Percentiles rank a stretch among this genome's conserved stretches.
phyloP scores from a whole-genome alignment of 73 alveolate species.

The Paramecium caudatum region DNA sequence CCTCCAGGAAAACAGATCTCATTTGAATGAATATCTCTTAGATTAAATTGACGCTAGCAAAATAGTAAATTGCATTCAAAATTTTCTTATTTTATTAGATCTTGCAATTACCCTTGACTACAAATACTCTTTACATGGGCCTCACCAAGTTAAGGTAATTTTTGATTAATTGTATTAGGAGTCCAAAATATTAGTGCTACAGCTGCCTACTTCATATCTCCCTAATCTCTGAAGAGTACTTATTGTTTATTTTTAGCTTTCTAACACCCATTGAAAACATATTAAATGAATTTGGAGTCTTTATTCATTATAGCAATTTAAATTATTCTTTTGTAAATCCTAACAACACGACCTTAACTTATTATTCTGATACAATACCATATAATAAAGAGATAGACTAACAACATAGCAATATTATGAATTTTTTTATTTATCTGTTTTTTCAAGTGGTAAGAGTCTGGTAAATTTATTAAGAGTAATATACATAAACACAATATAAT shows the following conservation, averaged over 20 bases:
- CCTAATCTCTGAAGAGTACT: neutral
- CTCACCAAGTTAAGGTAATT: neutral
- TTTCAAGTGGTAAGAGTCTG: too few relatives aligned
- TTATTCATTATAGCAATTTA: neutral
- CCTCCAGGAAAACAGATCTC: constrained; percentile 76
- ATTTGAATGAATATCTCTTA: constrained; percentile 69
- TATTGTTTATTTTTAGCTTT: neutral
- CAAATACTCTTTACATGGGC: constrained; percentile 25
- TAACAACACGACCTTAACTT: too few relatives aligned
- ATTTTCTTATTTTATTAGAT: neutral
- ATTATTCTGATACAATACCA: too few relatives aligned
- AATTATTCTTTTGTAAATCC: too few relatives aligned
- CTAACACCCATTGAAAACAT: neutral
- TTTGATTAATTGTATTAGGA: neutral
- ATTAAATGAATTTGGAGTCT: neutral
- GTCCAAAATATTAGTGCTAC: neutral
- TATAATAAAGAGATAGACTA: too few relatives aligned
- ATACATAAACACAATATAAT: too few relatives aligned
- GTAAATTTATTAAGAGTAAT: too few relatives aligned
- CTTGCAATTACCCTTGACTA: neutral
- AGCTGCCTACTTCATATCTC: neutral
- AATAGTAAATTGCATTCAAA: neutral
- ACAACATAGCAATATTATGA: too few relatives aligned
- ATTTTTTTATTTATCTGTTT: too few relatives aligned
- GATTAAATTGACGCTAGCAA: neutral